phyloP scores from a whole-genome alignment of 2,329 filamentous ascomycete species.

The Biscogniauxia mediterranea region DNA sequence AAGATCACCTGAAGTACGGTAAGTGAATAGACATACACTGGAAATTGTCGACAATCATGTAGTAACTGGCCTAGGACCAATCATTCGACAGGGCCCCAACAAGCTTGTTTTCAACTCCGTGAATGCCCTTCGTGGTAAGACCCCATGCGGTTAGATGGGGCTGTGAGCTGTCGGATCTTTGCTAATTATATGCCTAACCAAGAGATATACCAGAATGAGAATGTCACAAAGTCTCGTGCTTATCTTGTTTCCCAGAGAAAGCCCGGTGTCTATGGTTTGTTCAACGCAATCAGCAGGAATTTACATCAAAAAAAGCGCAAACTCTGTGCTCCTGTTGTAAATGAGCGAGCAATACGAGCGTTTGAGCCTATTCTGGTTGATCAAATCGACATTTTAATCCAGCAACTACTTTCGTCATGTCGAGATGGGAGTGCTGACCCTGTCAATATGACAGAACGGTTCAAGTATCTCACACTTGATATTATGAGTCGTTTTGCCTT shows the following conservation, averaged over 20 bases:
- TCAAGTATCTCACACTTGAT: slow-evolving; percentile 6
- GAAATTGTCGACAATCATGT: neutral
- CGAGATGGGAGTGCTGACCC: neutral
- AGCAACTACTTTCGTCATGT: neutral
- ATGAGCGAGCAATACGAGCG: slow-evolving; percentile 1
- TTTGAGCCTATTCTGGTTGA: slow-evolving; percentile 4
- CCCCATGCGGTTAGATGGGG: neutral
- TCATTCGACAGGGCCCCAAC: slow-evolving; percentile 3
- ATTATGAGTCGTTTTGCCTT: slow-evolving; percentile 8
- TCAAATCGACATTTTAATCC: slow-evolving; percentile 6
- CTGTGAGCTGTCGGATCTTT: neutral
- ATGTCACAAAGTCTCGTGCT: slow-evolving; percentile 3
- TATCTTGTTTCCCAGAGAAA: slow-evolving; percentile 4
- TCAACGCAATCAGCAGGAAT: slow-evolving; percentile 2
- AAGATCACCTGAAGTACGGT: neutral
- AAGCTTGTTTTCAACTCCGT: slow-evolving; percentile 4
- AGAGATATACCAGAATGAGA: slow-evolving; percentile 9
- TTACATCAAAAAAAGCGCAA: slow-evolving; percentile 2
- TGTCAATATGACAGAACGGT: slow-evolving; percentile 1
- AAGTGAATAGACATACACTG: neutral
- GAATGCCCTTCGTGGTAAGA: slow-evolving; percentile 2
- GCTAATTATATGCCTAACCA: neutral
- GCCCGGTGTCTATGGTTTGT: neutral
- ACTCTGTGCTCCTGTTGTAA: neutral
- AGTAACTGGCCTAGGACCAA: neutral